These are phyloP conservation scores for Colletotrichum theobromicola DNA, from an alignment of 2,329 filamentous ascomycete genomes.

Conservation along the genomic window DNA sequence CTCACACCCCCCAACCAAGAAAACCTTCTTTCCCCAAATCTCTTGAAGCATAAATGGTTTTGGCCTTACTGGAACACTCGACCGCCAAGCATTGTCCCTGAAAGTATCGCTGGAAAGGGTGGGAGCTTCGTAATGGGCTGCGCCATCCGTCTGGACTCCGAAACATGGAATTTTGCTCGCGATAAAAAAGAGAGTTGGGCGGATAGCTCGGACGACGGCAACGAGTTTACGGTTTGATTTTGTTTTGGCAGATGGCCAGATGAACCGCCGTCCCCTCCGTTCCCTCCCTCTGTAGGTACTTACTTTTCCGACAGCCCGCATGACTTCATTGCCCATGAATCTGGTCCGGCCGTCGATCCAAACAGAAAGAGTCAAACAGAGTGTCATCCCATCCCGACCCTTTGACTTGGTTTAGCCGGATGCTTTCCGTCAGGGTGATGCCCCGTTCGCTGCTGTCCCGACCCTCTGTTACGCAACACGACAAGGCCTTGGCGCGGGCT, in stretches of 20 bases:
- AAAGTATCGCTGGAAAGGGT: not conserved
- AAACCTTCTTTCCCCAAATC: constrained; percentile 16
- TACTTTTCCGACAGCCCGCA: not conserved
- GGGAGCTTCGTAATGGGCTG: constrained; percentile 11
- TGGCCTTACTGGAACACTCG: not conserved
- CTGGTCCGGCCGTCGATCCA: not conserved
- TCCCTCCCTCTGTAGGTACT: not conserved
- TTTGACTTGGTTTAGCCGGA: not conserved
- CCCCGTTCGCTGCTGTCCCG: not conserved
- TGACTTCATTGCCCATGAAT: not conserved
- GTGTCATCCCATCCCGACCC: constrained; percentile 11
- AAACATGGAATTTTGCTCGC: constrained; percentile 1
- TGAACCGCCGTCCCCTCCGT: not conserved
- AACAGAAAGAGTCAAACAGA: not conserved
- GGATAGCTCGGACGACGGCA: constrained; percentile 16
- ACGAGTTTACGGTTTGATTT: not conserved
- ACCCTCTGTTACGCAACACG: constrained; percentile 1
- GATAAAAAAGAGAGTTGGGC: not conserved
- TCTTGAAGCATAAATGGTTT: constrained; percentile 18
- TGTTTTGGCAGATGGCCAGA: not conserved
- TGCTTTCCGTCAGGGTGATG: not conserved
- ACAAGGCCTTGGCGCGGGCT: not conserved
- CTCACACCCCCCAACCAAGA: not conserved
- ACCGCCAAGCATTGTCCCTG: constrained; percentile 11
- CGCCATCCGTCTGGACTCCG: constrained; percentile 14